Evolutionary conservation across 2,329 filamentous ascomycete species (phyloP).

Genomic region (Botrytis elliptica): DNA sequence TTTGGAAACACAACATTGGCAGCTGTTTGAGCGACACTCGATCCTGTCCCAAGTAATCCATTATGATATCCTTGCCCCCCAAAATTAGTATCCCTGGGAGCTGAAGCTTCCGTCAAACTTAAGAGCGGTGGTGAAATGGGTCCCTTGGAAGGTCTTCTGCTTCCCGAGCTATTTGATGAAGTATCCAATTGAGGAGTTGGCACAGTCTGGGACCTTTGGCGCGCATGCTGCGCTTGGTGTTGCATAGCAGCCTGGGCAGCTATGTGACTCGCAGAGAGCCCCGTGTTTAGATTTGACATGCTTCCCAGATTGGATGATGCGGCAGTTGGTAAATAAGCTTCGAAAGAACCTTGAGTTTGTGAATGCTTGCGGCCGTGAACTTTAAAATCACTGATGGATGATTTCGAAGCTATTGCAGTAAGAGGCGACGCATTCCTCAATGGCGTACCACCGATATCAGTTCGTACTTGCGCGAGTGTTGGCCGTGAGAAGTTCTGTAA

Average conservation of each 20-base stretch:
- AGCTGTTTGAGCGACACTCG: slow-evolving; percentile 66
- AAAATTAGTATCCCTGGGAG: slow-evolving; percentile 56
- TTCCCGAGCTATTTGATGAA: slow-evolving; percentile 28
- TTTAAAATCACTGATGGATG: slow-evolving; percentile 39
- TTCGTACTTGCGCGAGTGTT: slow-evolving; percentile 34
- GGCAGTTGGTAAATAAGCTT: slow-evolving; percentile 66
- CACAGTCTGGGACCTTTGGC: slow-evolving; percentile 74
- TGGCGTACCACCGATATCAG: slow-evolving; percentile 26
- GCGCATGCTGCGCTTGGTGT: slow-evolving; percentile 50
- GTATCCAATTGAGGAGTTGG: slow-evolving; percentile 48
- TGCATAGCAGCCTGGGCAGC: slow-evolving; percentile 76
- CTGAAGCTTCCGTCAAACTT: slow-evolving; percentile 64
- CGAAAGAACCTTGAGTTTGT: slow-evolving; percentile 73
- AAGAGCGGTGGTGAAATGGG: slow-evolving; percentile 62
- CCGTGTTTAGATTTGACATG: slow-evolving; percentile 40
- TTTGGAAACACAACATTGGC: slow-evolving; percentile 71
- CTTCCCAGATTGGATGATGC: slow-evolving; percentile 40
- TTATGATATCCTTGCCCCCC: slow-evolving; percentile 54
- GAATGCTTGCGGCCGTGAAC: slow-evolving; percentile 65
- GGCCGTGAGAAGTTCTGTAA: slow-evolving; percentile 60
- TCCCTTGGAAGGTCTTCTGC: slow-evolving; percentile 39
- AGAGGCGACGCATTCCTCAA: slow-evolving; percentile 44
- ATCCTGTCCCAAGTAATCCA: slow-evolving; percentile 59
- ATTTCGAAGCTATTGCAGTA: slow-evolving; percentile 44
- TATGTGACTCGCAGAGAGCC: slow-evolving; percentile 68